Evolutionary conservation across 2,329 filamentous ascomycete species (phyloP), one percentile per base, ranked within the genome.

Genomic region (Claviceps quebecensis): DNA sequence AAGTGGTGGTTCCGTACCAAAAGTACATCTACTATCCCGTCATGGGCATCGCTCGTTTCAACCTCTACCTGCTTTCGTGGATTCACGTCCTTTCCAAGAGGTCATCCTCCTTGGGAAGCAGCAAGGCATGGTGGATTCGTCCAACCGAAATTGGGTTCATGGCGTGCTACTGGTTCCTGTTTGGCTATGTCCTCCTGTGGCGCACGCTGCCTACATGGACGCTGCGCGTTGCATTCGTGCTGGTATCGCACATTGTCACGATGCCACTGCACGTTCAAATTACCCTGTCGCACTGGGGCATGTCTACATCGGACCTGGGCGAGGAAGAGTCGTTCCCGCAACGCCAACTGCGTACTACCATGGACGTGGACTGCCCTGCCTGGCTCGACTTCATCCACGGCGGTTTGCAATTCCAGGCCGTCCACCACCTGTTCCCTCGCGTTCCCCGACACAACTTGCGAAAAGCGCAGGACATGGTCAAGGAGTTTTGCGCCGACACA

Each of bases 361-460:
- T 86, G 81, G 83, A 87, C 59, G 78, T 87, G 47, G 81, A 84
- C 58, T 86, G 83, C 64, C 83, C 83, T 0, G 68, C 72, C 23
- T 87, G 83, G 83, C 68, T 87, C 26, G 83, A 87, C 62, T 86
- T 81, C 58, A 72, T 85, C 60, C 83, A 87, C 62, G 83, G 83
- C 47, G 83, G 83, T 1, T 69, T 87, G 29, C 83, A 86, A 65
- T 87, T 86, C 66, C 83, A 86, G 65, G 81, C 77, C 6, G 75
- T 86, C 2, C 83, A 87, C 63, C 83, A 87, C 57, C 65, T 86
- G 11, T 86, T 81, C 59, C 83, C 83, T 2, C 73, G 83, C 4
- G 72, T 86, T 50, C 83, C 83, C 1, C 68, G 83, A 23, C 83
- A 86, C 64, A 86, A 86, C 62, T 66, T 86, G 9, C 72, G 83